Evolutionary conservation across 305 asterid genomes (phyloP).

Genomic region (Fraxinus nigra): DNA sequence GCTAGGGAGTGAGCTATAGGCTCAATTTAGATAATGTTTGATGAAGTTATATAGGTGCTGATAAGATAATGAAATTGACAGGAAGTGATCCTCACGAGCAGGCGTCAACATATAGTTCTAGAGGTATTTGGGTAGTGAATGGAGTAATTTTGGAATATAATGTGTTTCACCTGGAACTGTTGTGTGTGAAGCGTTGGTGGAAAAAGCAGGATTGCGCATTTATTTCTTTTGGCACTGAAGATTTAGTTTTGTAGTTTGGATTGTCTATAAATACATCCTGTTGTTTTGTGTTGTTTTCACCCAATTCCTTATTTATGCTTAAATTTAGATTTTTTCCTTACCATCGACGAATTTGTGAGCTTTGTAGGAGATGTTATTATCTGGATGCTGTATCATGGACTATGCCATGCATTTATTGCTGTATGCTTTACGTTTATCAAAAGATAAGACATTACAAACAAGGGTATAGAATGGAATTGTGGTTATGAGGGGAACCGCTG

Average conservation of each 20-base stretch:
- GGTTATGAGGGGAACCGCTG: neutral
- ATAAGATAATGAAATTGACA: conserved; percentile 4
- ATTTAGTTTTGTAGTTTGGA: neutral
- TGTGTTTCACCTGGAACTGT: neutral
- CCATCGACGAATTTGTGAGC: neutral
- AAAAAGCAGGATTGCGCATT: neutral
- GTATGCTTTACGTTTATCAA: neutral
- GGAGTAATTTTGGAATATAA: neutral
- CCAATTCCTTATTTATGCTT: neutral
- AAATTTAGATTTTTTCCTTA: neutral
- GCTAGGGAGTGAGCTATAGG: neutral
- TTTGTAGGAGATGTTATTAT: neutral
- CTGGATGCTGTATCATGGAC: conserved; percentile 2
- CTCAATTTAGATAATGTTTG: neutral
- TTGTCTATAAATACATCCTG: neutral
- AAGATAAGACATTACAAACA: neutral
- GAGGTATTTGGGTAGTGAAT: neutral
- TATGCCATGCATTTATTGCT: conserved; percentile 7
- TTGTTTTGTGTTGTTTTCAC: neutral
- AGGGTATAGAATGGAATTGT: neutral
- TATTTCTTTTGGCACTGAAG: neutral
- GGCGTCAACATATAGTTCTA: neutral
- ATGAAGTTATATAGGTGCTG: neutral
- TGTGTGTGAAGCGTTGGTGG: neutral
- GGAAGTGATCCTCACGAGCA: neutral